Conservation (phyloP, 345 rosid species). For the Lenwebbia sp. region DNA sequence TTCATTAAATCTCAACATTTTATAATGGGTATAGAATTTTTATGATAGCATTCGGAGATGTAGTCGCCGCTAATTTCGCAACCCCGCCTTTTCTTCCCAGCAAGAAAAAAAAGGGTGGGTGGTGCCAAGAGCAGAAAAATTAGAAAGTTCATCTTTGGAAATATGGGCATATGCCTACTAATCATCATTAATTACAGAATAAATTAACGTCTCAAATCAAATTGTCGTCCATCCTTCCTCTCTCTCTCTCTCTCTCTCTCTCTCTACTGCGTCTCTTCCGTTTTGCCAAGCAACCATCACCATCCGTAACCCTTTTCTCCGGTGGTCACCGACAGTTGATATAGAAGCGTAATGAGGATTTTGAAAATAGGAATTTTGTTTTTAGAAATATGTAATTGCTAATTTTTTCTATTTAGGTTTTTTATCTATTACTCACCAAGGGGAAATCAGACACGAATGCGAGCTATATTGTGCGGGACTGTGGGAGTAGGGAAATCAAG, state of each 20-base stretch:
- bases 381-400: too few relatives aligned
- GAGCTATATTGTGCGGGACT: too few relatives aligned
- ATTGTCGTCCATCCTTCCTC: background rate
- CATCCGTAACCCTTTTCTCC: too few relatives aligned
- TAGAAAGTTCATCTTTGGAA: background rate
- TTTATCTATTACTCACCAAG: too few relatives aligned
- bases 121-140: background rate
- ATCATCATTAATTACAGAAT: background rate
- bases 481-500: background rate
- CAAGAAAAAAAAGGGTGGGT: background rate
- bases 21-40: background rate
- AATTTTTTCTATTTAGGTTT: too few relatives aligned
- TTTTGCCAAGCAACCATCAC: background rate
- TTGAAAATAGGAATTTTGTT: too few relatives aligned
- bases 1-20: background rate
- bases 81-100: background rate
- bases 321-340: background rate
- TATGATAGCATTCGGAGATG: background rate
- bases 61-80: background rate
- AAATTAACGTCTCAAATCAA: background rate
- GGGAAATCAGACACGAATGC: too few relatives aligned
- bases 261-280: background rate
- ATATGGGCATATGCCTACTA: background rate
- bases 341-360: background rate
- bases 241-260: too few relatives aligned